Percentiles rank a stretch among this genome's conserved stretches.
Conservation (phyloP, 768 basidiomycete genomes). For the Mycena vitilis region DNA sequence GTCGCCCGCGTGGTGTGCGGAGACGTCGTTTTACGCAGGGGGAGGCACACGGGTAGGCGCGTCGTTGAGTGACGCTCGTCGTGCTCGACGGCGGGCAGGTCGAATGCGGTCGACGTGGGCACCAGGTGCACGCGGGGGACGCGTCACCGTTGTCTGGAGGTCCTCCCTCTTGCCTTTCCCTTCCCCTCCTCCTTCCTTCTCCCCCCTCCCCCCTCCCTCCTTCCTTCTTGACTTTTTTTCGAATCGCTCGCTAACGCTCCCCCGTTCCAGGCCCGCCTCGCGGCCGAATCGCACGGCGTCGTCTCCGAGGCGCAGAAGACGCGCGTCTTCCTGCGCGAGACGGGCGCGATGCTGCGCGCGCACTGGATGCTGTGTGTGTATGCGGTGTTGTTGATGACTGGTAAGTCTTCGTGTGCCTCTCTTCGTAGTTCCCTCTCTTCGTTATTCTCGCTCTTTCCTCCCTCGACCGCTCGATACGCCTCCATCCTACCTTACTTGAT, state of each 20-base stretch:
- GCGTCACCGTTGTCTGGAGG: no score
- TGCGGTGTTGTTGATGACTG: slow-evolving; percentile 84
- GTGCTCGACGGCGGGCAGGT: background rate
- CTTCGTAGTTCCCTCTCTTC: no score
- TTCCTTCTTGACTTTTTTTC: no score
- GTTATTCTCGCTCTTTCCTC: no score
- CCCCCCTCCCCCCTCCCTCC: background rate
- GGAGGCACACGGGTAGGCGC: no score
- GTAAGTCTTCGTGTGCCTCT: slow-evolving; percentile 47
- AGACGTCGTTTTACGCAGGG: no score
- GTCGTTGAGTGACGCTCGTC: no score
- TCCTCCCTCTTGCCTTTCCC: background rate
- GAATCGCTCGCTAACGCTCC: background rate
- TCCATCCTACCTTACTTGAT: no score
- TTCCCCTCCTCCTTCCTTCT: background rate
- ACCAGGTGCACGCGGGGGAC: no score
- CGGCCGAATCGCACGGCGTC: slow-evolving; percentile 42
- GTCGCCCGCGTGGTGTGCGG: no score
- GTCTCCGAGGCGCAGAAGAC: slow-evolving; percentile 61
- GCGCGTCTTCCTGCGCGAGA: slow-evolving; percentile 77
- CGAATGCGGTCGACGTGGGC: no score
- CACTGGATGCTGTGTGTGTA: slow-evolving; percentile 91
- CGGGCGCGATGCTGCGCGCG: slow-evolving; percentile 76
- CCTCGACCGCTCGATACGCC: no score
- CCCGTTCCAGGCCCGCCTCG: slow-evolving; percentile 24